Evolutionary conservation across 352 stramenopile genomes (phyloP).

Genomic region (Globisporangium apiculatum): DNA sequence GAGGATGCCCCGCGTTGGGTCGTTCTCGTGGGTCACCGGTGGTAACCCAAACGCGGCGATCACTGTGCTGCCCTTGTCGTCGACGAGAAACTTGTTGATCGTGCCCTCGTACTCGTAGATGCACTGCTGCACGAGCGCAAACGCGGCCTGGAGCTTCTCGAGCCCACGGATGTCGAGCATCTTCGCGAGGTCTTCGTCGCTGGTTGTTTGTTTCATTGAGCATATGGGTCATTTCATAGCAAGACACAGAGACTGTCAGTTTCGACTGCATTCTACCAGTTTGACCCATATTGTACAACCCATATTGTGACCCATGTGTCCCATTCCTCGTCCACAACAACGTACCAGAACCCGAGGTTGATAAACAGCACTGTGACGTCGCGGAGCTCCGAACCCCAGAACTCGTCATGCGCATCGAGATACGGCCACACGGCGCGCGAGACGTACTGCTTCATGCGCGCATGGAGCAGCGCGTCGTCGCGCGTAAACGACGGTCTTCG

Average conservation of each 20-base stretch:
- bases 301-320: too few relatives aligned
- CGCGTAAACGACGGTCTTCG: slow-evolving; percentile 64
- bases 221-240: neutral
- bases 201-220: slow-evolving; percentile 3
- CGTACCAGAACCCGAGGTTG: slow-evolving; percentile 88
- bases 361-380: slow-evolving; percentile 92
- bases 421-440: slow-evolving; percentile 90
- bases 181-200: slow-evolving; percentile 66
- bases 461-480: slow-evolving; percentile 76
- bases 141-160: slow-evolving; percentile 71
- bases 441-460: slow-evolving; percentile 88
- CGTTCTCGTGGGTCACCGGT: slow-evolving; percentile 90
- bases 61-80: slow-evolving; percentile 92
- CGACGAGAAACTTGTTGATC: slow-evolving; percentile 96
- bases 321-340: neutral
- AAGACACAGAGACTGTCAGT: neutral
- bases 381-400: slow-evolving; percentile 89
- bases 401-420: slow-evolving; percentile 88
- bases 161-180: slow-evolving; percentile 69
- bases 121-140: slow-evolving; percentile 80
- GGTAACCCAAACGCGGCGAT: slow-evolving; percentile 91
- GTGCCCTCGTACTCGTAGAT: slow-evolving; percentile 94
- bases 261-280: neutral
- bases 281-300: neutral
- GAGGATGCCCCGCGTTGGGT: slow-evolving; percentile 86